Evolutionary conservation across 2,329 filamentous ascomycete genomes (phyloP), one percentile per base, ranked within the genome.

Genomic region (Aureobasidium mangrovei): DNA sequence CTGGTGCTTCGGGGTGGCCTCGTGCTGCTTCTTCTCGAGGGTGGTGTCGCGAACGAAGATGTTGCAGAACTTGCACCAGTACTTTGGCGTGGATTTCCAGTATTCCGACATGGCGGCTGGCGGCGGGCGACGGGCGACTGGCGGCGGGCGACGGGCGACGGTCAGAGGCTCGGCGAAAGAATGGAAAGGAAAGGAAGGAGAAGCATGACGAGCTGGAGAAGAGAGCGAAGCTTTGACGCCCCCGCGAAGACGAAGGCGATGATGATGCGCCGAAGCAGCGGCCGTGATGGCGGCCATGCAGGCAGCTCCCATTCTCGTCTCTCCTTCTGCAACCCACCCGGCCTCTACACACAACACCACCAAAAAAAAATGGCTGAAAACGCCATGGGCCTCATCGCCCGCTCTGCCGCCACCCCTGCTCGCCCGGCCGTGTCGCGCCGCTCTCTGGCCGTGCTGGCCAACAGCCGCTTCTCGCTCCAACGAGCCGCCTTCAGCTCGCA

Each of bases 41-140:
- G 88, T 84, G 26, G 91, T 96, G 75, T 98, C 93, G 71, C 88
- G 87, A 47, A 98, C 87, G 71, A 84, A 97, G 67, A 80, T 81
- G 66, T 83, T 82, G 80, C 93, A 98, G 76, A 95, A 88, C 71
- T 97, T 97, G 81, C 93, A 98, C 90, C 91, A 97, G 74, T 95
- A 95, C 68, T 86, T 91, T 4, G 91, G 91, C 33, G 91, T 95
- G 24, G 91, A 96, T 70, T 97, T 97, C 93, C 93, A 97, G 73
- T 95, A 94, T 77, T 97, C 93, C 0, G 93, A 85, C 93, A 98
- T 97, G 54, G 31, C 39, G 40, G 38, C 12, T 33, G 28, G 9
- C 1, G 26, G 46, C 6, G 18, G 18, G 18, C 18, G 18, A 1
- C 18, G 18, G 18, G 18, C 18, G 18, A 18, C 18, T 33, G 28